Evolutionary conservation across 306 rosid genomes (phyloP).

Genomic region (Castanospermum australe): DNA sequence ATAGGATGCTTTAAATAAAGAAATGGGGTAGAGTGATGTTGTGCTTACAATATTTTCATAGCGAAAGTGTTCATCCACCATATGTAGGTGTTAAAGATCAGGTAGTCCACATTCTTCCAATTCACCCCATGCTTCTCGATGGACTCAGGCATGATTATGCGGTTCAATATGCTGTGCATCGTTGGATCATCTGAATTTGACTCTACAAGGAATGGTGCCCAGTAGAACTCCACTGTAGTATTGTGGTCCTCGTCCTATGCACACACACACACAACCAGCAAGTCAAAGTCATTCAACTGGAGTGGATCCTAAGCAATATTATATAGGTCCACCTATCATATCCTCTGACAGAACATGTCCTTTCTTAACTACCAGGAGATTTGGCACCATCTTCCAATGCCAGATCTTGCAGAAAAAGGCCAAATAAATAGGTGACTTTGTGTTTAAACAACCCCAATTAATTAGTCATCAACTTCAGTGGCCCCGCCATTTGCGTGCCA

Average conservation of each 20-base stretch:
- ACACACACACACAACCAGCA: not conserved
- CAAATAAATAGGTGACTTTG: conserved; percentile 21
- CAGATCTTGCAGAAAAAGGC: conserved; percentile 1
- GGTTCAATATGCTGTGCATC: conserved; percentile 94
- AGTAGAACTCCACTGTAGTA: conserved; percentile 89
- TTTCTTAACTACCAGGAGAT: conserved; percentile 30
- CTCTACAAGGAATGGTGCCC: conserved; percentile 97
- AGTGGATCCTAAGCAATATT: conserved; percentile 30
- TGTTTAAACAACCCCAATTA: not conserved
- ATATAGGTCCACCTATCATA: not conserved
- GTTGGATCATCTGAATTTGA: conserved; percentile 97
- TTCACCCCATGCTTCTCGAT: conserved; percentile 85
- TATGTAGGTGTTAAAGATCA: conserved; percentile 88
- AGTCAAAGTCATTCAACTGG: not conserved
- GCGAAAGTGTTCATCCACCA: conserved; percentile 99
- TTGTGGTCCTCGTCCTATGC: conserved; percentile 67
- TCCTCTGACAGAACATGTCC: not conserved
- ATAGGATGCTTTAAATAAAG: not conserved
- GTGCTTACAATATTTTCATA: conserved; percentile 90
- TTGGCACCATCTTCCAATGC: not conserved
- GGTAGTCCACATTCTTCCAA: conserved; percentile 84
- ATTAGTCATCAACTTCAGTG: conserved; percentile 12
- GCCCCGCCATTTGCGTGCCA: conserved; percentile 17
- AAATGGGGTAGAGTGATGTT: not conserved
- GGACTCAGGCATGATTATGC: conserved; percentile 94